Base-by-base conservation (phyloP, 1,284 basidiomycete species). In the Ganoderma resinaceum region DNA sequence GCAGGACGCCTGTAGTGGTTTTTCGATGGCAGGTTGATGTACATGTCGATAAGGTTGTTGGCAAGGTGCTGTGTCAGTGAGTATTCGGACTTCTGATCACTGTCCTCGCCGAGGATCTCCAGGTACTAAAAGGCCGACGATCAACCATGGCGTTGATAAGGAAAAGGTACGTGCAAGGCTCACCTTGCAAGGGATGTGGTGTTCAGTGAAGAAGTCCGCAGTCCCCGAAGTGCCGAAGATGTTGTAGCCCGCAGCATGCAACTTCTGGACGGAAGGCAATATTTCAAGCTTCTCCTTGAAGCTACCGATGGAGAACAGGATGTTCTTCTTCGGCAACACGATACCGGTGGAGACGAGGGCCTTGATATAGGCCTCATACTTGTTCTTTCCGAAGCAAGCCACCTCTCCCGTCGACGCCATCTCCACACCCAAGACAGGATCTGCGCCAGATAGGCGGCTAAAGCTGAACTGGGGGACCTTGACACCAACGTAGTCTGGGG, bases 381-480 rank as follows among this genome's bases (percentile, higher is more conserved):
- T 98, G 86, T 99, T 94, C 75, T 88, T 91, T 35, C 98, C 97
- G 81, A 99, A 99, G 82, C 97, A 99, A 46, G 98, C 98, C 37
- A 99, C 97, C 81, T 99, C 97, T 73, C 97, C 97, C 1, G 97
- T 99, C n/a, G 97, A 99, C 20, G 97, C 97, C 97, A 99, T 99
- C 85, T 99, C 97, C 62, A 99, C 97, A 78, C 98, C 98, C n/a
- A 99, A 88, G 26, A 99, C 93, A 20, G 97, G 97, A 80, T 99
- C 97, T 38, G 97, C 97, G 46, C 97, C 97, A 31, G 95, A 96
- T 42, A 99, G 84, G 69, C 97, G 91, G 78, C 93, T 95, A 85
- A 99, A 99, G 75, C 94, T 96, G 89, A 99, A 99, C 82, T 99
- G 97, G 33, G 98, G 97, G 20, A 98, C 97, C 85, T 99, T 99